Evolutionary conservation across 148 eudicot species (phyloP).

Genomic region (Drosera capensis): DNA sequence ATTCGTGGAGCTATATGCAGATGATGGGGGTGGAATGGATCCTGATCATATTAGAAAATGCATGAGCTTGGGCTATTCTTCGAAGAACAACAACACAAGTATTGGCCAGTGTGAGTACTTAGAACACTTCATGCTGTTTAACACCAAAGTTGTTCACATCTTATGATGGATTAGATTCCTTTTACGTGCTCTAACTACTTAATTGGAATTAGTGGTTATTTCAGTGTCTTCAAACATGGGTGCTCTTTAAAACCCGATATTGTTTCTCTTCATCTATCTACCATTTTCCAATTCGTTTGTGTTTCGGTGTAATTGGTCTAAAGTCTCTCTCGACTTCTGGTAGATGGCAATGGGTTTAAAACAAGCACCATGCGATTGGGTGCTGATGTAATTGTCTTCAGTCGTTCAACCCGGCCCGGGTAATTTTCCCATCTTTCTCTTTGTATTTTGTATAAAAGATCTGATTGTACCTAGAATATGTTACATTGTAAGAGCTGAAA

Average conservation of each 20-base stretch:
- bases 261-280: neutral
- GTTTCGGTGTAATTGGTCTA: slow-evolving; percentile 1
- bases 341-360: slow-evolving; percentile 98
- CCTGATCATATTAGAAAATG: slow-evolving; percentile 80
- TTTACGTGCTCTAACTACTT: too few species aligned
- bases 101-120: slow-evolving; percentile 76
- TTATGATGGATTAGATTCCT: too few species aligned
- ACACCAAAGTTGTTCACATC: too few species aligned
- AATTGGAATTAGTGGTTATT: too few species aligned
- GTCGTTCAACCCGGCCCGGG: slow-evolving; percentile 63
- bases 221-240: too few species aligned
- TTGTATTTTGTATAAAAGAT: too few species aligned
- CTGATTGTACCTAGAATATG: too few species aligned
- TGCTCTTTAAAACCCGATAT: too few species aligned
- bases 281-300: neutral
- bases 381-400: slow-evolving; percentile 89
- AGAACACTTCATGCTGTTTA: neutral
- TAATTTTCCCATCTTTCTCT: slow-evolving; percentile 15
- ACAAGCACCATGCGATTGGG: slow-evolving; percentile 98
- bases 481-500: too few species aligned
- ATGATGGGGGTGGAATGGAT: slow-evolving; percentile 98
- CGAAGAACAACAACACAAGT: slow-evolving; percentile 70
- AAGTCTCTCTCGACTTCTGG: slow-evolving; percentile 7
- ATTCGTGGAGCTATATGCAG: slow-evolving; percentile 19
- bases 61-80: slow-evolving; percentile 97